phyloP scores from a whole-genome alignment of 148 eudicot species.

The Salicornia ramosissima region DNA sequence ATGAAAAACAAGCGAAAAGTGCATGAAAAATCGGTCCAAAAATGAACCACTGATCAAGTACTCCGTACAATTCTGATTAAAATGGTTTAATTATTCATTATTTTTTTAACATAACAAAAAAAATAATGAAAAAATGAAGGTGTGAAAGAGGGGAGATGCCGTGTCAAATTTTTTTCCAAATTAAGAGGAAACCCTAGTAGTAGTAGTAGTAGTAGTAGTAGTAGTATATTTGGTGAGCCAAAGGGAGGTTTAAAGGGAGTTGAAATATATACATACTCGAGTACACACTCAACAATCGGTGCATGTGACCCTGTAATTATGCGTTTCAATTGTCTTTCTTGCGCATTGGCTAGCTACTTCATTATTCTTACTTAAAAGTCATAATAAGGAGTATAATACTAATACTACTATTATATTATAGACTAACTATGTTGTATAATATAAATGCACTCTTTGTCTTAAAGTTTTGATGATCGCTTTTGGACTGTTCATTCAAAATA shows the following conservation, averaged over 20 bases:
- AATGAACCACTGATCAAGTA: too few species aligned
- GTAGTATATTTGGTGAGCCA: neutral
- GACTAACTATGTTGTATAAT: too few species aligned
- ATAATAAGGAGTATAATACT: neutral
- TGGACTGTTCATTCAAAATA: neutral
- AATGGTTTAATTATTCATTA: too few species aligned
- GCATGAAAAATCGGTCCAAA: too few species aligned
- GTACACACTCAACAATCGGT: slow-evolving; percentile 14
- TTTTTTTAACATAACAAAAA: too few species aligned
- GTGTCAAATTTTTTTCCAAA: too few species aligned
- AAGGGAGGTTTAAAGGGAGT: neutral
- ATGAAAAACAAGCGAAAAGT: too few species aligned
- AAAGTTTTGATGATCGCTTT: slow-evolving; percentile 3
- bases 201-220: neutral
- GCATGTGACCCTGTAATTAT: slow-evolving; percentile 27
- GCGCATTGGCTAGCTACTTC: neutral
- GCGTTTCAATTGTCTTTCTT: slow-evolving; percentile 24
- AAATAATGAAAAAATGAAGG: too few species aligned
- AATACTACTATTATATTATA: neutral
- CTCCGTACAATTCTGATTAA: too few species aligned
- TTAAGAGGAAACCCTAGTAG: neutral
- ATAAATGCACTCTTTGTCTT: slow-evolving; percentile 1
- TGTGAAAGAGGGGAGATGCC: too few species aligned
- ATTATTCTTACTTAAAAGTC: neutral
- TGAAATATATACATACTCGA: slow-evolving; percentile 14